A percentile compares a stretch with the other conserved stretches of the same genome.
phyloP scores from a whole-genome alignment of 139 green algal species.

The Coccomyxa sp. region DNA sequence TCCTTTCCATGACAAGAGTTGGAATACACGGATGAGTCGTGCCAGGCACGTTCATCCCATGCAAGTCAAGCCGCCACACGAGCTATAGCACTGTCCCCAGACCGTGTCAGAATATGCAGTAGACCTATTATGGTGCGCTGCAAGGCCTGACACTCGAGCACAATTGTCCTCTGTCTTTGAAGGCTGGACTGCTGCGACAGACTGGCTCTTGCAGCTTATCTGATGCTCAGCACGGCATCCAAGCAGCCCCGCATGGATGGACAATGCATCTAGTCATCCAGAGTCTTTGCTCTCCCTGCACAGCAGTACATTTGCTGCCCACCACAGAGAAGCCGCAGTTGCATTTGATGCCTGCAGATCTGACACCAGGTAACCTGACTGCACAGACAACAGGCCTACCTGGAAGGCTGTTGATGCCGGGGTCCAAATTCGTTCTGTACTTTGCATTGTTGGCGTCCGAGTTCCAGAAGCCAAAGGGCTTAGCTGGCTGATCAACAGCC shows the following conservation, averaged over 20 bases:
- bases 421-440: conserved; percentile 18
- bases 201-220: not conserved
- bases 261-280: not conserved
- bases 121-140: not conserved
- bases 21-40: too few relatives aligned
- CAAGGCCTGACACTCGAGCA: not conserved
- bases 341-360: too few relatives aligned
- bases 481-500: conserved; percentile 11
- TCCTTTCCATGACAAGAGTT: too few relatives aligned
- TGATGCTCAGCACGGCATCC: not conserved
- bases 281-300: not conserved
- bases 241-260: too few relatives aligned
- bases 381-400: too few relatives aligned
- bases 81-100: not conserved
- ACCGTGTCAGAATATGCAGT: not conserved
- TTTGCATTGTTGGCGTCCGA: conserved; percentile 14
- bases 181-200: not conserved
- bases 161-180: not conserved
- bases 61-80: too few relatives aligned
- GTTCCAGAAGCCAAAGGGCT: conserved; percentile 26
- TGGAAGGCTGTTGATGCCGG: not conserved
- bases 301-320: too few relatives aligned
- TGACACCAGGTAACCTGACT: too few relatives aligned
- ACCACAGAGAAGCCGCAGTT: too few relatives aligned
- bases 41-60: too few relatives aligned